These are phyloP conservation scores for Cordyceps fumosorosea DNA, from an alignment of 2,329 filamentous ascomycete genomes.

Conservation along the genomic window DNA sequence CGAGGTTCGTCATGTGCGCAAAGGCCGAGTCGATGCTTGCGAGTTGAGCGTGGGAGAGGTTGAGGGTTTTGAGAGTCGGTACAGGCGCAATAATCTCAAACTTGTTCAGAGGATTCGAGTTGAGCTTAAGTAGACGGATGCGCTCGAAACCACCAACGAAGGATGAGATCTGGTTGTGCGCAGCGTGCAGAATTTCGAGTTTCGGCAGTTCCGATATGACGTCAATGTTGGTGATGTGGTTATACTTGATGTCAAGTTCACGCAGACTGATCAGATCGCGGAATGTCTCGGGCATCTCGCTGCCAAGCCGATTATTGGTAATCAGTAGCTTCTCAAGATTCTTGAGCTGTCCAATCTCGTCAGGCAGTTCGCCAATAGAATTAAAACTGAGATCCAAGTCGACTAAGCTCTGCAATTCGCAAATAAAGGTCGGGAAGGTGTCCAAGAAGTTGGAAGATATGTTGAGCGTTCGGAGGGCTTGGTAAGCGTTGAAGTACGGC, in stretches of 20 bases:
- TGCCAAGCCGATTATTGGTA: conserved; percentile 85
- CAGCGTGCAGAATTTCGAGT: conserved; percentile 80
- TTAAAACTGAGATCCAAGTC: conserved; percentile 98
- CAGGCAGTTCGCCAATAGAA: conserved; percentile 69
- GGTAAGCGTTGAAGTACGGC: conserved; percentile 74
- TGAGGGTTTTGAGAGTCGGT: conserved; percentile 77
- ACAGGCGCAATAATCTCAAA: conserved; percentile 76
- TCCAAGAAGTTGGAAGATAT: conserved; percentile 90
- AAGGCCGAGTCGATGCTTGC: conserved; percentile 87
- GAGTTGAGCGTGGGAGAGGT: conserved; percentile 85
- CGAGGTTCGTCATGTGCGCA: conserved; percentile 77
- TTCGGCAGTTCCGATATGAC: conserved; percentile 77
- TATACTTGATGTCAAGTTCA: conserved; percentile 93
- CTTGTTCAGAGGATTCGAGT: conserved; percentile 91
- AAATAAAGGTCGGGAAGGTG: conserved; percentile 78
- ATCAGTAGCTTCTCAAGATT: conserved; percentile 86
- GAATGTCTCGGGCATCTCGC: conserved; percentile 67
- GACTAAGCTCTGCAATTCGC: conserved; percentile 72
- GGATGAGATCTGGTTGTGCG: conserved; percentile 86
- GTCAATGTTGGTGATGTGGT: conserved; percentile 81
- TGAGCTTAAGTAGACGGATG: conserved; percentile 77
- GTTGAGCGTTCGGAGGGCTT: conserved; percentile 73
- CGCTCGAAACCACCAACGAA: conserved; percentile 86
- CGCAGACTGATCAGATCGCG: conserved; percentile 69
- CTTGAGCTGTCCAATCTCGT: conserved; percentile 68